phyloP scores from a whole-genome alignment of 768 basidiomycete genomes.

The Phaffia tasmanica region DNA sequence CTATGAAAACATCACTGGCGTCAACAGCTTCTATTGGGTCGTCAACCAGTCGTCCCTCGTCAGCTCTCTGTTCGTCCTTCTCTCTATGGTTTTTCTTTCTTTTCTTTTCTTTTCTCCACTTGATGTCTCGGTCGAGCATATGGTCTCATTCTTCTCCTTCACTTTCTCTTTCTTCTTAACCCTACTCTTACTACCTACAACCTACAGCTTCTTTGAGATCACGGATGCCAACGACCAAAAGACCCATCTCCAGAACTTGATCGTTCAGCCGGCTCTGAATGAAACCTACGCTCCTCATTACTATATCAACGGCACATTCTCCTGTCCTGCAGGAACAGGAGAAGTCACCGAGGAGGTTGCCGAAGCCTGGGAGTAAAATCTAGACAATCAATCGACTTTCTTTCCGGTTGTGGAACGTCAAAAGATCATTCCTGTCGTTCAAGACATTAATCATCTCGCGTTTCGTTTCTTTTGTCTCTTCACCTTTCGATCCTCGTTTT shows the following conservation, averaged over 20 bases:
- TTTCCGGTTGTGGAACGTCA: background rate
- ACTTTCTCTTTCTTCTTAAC: too few species aligned
- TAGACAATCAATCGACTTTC: background rate
- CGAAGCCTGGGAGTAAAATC: background rate
- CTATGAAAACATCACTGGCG: constrained; percentile 13
- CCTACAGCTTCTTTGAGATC: constrained; percentile 18
- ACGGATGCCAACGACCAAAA: constrained; percentile 7
- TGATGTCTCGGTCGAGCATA: too few species aligned
- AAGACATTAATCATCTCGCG: background rate
- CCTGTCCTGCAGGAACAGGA: constrained; percentile 1
- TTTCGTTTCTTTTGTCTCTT: background rate
- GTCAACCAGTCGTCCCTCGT: constrained; percentile 15
- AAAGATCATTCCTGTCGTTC: constrained; percentile 1
- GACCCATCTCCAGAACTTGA: constrained; percentile 16
- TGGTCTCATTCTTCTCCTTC: too few species aligned
- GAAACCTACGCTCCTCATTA: background rate
- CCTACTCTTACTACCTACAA: too few species aligned
- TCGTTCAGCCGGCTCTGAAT: constrained; percentile 10
- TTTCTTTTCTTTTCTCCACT: background rate
- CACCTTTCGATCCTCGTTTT: background rate
- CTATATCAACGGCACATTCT: constrained; percentile 17
- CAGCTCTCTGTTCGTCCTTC: constrained; percentile 13
- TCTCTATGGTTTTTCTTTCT: background rate
- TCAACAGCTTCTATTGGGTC: constrained; percentile 15
- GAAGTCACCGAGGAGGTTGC: too few species aligned